Evolutionary conservation across 106 monocot genomes (phyloP), one percentile per base, ranked within the genome.

Genomic region (Chionographis japonica): DNA sequence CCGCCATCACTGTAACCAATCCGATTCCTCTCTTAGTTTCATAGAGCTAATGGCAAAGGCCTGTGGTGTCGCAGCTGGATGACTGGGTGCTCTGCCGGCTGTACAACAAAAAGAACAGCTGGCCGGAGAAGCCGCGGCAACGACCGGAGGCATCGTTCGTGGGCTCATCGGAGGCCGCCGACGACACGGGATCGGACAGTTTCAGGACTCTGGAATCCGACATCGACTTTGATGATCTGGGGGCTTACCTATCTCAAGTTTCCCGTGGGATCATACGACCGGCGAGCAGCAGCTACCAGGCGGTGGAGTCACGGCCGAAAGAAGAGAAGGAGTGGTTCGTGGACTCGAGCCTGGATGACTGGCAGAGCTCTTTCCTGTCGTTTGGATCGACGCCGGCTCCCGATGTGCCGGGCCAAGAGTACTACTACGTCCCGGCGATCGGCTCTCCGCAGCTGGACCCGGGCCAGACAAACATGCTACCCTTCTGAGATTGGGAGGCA

Each of bases 241-340:
- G 37, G 55, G 41, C 13, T 2, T 11, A 42, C 13, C 57, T 16
- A 36, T 12, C 37, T 58, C 58, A 58, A 50, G 3, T 46, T 5
- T 10, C 61, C 36, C 37, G 4, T n/a, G 9, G 59, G 65, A 38
- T 42, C 20, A 4, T 54, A 54, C 20, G 42, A 46, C 13, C 43
- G 4, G 59, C 5, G 3, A 15, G 58, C 38, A 37, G 27, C 52
- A 14, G 65, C 15, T 62, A 66, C 60, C 39, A 27, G 8, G 15
- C 40, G 17, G 49, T 49, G 11, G 65, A 17, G 16, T 38, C 37
- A 38, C 8, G 38, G 1, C 43, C 37, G 66, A 80, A 81, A 57
- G 84, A 84, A 46, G 88, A 88, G 36, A 67, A 52, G 39, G 81
- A 88, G 17, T 88, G 84, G 88, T 84, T 78, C 67, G 62, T 46